Evolutionary conservation across 2,329 filamentous ascomycete genomes (phyloP).

Genomic region (Aspergillus sp.): DNA sequence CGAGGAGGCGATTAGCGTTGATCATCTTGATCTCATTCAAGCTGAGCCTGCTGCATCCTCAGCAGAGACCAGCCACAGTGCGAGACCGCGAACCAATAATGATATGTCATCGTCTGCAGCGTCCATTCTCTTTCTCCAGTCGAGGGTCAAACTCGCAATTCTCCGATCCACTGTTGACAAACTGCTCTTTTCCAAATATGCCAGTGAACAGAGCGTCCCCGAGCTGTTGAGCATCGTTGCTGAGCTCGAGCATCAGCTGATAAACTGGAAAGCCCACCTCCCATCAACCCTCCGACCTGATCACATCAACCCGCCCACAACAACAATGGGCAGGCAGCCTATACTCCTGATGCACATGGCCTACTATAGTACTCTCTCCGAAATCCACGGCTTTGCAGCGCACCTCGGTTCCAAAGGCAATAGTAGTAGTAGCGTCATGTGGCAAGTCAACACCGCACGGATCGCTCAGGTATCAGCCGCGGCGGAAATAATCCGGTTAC

Average conservation of each 20-base stretch:
- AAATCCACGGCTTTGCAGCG: background rate
- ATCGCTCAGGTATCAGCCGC: background rate
- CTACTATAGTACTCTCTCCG: background rate
- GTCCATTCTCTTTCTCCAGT: background rate
- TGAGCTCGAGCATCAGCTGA: background rate
- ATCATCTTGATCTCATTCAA: background rate
- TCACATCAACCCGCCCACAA: background rate
- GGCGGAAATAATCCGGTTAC: background rate
- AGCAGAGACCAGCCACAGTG: background rate
- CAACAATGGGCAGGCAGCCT: no score
- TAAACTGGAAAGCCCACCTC: background rate
- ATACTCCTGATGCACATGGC: background rate
- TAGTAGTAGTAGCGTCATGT: background rate
- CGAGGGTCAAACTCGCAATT: background rate
- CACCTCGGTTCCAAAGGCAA: background rate
- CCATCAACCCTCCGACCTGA: background rate
- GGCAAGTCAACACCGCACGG: background rate
- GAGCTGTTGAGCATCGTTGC: background rate
- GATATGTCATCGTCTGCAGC: no score
- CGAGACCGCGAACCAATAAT: no score
- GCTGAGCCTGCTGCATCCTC: no score
- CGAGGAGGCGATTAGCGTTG: background rate
- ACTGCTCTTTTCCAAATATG: background rate
- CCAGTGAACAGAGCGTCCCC: background rate
- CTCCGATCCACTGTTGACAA: background rate